These are phyloP conservation scores for Mortierella antarctica DNA, from an alignment of 192 early-diverging fungal species.

Conservation along the genomic window DNA sequence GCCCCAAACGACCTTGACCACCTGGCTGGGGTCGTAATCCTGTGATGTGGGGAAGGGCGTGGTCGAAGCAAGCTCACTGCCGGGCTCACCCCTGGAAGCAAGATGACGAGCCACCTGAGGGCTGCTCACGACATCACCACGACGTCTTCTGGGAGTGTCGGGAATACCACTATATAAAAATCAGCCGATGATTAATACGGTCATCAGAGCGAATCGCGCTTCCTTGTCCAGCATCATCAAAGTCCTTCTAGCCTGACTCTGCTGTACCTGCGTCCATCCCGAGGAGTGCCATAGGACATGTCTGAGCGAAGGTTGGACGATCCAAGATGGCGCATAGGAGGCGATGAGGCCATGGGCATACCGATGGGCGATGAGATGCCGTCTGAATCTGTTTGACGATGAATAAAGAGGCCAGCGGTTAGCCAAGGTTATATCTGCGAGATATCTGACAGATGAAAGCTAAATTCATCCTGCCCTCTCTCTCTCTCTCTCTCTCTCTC, in stretches of 20 bases:
- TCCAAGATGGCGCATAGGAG: constrained; percentile 26
- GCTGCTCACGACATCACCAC: constrained; percentile 46
- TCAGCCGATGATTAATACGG: not conserved
- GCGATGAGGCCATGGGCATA: constrained; percentile 42
- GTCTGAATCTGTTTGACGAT: constrained; percentile 15
- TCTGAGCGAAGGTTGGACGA: constrained; percentile 50
- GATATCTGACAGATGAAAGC: not conserved
- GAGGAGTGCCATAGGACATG: constrained; percentile 30
- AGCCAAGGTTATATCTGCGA: not conserved
- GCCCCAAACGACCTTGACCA: constrained; percentile 83
- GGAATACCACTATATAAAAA: constrained; percentile 4
- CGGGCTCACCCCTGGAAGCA: constrained; percentile 20
- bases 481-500: too few species aligned
- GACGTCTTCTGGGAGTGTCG: constrained; percentile 35
- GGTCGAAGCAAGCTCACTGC: constrained; percentile 25
- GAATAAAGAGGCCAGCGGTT: not conserved
- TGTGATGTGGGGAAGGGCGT: constrained; percentile 36
- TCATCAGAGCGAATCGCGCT: not conserved
- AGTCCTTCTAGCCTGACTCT: not conserved
- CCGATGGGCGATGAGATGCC: constrained; percentile 39
- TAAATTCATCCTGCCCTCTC: too few species aligned
- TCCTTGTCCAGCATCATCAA: not conserved
- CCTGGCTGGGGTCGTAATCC: constrained; percentile 38
- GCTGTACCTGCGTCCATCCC: constrained; percentile 24
- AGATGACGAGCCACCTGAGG: constrained; percentile 50